These are phyloP conservation scores for Xylariaceae sp. DNA, from an alignment of 2,329 filamentous ascomycete species.

Conservation along the genomic window DNA sequence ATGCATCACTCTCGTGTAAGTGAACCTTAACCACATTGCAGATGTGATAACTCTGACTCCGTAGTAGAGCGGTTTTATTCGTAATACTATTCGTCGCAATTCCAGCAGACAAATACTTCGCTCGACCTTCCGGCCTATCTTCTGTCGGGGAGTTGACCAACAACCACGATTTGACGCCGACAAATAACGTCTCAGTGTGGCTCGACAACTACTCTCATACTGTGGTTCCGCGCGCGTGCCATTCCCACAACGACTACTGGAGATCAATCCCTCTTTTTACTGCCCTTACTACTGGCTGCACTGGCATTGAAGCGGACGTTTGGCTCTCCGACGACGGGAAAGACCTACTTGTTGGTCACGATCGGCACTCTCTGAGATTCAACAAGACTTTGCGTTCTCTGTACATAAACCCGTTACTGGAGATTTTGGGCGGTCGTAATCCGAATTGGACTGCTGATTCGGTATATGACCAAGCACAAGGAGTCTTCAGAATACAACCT, in stretches of 20 bases:
- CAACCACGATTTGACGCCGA: neutral
- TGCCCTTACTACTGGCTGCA: conserved; percentile 62
- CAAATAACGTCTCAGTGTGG: conserved; percentile 1
- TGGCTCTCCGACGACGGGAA: conserved; percentile 57
- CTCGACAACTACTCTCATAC: neutral
- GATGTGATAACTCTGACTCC: too few species aligned
- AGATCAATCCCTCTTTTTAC: conserved; percentile 63
- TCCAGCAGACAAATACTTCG: neutral
- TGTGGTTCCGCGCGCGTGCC: conserved; percentile 46
- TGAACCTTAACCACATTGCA: too few species aligned
- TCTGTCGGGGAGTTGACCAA: neutral
- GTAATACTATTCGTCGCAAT: neutral
- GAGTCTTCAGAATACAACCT: neutral
- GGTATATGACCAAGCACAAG: conserved; percentile 17
- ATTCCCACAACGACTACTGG: conserved; percentile 74
- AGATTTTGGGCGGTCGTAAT: conserved; percentile 60
- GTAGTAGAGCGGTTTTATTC: neutral
- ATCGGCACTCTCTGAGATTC: conserved; percentile 53
- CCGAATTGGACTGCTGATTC: conserved; percentile 48
- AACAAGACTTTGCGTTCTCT: conserved; percentile 63
- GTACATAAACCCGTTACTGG: conserved; percentile 67
- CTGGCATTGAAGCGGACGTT: conserved; percentile 70
- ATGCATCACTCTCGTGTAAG: neutral
- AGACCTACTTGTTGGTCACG: conserved; percentile 67
- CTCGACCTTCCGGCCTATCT: neutral